Base-by-base conservation (phyloP, 140 eudicot genomes). In the Senecio squalidus region DNA sequence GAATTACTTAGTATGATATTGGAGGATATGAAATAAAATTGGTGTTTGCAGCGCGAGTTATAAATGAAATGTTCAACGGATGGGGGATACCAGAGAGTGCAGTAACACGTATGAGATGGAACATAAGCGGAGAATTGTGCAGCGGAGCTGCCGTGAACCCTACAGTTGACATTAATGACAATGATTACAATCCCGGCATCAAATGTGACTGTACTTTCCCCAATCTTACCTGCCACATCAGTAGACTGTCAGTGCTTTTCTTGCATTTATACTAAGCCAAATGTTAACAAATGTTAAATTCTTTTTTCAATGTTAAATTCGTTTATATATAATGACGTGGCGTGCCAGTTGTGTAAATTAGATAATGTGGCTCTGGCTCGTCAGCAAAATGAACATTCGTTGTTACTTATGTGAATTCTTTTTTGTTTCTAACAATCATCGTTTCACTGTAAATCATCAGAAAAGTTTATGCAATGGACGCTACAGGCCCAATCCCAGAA, bases 61-160 rank as follows among this genome's bases (percentile, higher is more conserved):
- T 84, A 38, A 80, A 80, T 58, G 57, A 75, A 15, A 72, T 84
- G 31, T 84, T 84, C 24, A 58, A 55, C 0, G 48, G 69, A 53
- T 81, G 85, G 88, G 36, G 81, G 23, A 75, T 75, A n/a, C 41
- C 73, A 1, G 41, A 21, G 17, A 31, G 30, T 40, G 1, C 55
- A 20, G 62, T 3, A 26, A 48, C 76, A 7, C 4, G 50, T 1
- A 53, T 40, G 49, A 20, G 52, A 30, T 78, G 94, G 88, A 84
- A 84, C 76, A 66, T 80, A 8, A 80, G 86, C 10, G 94, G 94
- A 16, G 89, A 83, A 11, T 63, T 64, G 2, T 87, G 96, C 64
- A 80, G 78, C 4, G 94, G 96, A 10, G 21, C 62, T 2, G 89
- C 96, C 45, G 26, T 58, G 0, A 78, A 65, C 26, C 6, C 59